Percentiles rank a stretch among this genome's conserved stretches.
phyloP scores from a whole-genome alignment of 2,329 filamentous ascomycete species.

The Fusarium penzigii region DNA sequence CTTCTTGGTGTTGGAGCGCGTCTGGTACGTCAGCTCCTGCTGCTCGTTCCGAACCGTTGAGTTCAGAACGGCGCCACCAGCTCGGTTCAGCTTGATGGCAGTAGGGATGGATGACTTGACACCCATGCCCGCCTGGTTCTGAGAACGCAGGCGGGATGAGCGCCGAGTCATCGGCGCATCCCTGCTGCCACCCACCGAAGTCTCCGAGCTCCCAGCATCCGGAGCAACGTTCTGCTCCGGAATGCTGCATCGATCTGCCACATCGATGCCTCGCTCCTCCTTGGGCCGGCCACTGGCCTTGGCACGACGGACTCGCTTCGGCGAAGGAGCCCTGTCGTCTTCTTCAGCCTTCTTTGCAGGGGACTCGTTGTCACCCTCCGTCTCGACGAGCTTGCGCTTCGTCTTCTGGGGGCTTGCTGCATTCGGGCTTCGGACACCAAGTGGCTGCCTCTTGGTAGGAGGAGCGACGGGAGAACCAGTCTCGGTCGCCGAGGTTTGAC shows the following conservation, averaged over 20 bases:
- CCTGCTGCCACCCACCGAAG: constrained; percentile 6
- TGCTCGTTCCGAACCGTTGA: constrained; percentile 32
- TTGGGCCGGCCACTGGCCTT: constrained; percentile 16
- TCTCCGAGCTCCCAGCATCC: constrained; percentile 11
- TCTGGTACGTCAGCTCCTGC: constrained; percentile 36
- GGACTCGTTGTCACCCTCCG: constrained; percentile 15
- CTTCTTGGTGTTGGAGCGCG: constrained; percentile 36
- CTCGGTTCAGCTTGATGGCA: constrained; percentile 33
- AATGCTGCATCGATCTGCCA: constrained; percentile 8
- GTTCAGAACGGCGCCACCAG: constrained; percentile 23
- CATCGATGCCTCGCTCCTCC: constrained; percentile 12
- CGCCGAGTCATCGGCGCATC: constrained; percentile 27
- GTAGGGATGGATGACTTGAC: constrained; percentile 38
- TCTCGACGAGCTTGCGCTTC: constrained; percentile 35
- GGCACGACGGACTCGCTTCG: constrained; percentile 27
- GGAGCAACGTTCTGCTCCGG: constrained; percentile 10
- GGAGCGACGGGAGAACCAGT: constrained; percentile 33
- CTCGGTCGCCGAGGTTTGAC: constrained; percentile 31
- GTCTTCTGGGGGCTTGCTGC: constrained; percentile 34
- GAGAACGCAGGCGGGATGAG: constrained; percentile 35
- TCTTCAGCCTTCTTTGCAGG: constrained; percentile 22
- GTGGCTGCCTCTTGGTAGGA: constrained; percentile 30
- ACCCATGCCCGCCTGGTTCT: constrained; percentile 9
- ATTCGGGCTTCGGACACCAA: constrained; percentile 39
- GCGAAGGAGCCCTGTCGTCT: constrained; percentile 17